Percentiles rank a stretch among this genome's conserved stretches.
Evolutionary conservation across 2,329 filamentous ascomycete genomes (phyloP).

Genomic region (Claviceps sp.): DNA sequence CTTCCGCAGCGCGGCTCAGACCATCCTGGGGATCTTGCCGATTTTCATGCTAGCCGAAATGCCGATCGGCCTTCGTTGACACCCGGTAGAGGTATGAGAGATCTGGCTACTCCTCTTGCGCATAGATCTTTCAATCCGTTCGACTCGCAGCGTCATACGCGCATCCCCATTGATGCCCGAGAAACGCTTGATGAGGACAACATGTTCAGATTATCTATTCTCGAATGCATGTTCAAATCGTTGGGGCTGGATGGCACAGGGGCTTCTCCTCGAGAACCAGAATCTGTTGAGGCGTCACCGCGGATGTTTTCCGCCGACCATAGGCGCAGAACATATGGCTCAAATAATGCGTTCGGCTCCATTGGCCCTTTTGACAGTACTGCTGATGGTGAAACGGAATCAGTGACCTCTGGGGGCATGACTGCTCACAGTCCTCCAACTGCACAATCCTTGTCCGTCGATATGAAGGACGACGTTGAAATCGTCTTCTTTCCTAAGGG

Average conservation of each 20-base stretch:
- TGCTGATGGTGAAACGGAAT: constrained; percentile 75
- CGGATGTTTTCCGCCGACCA: constrained; percentile 74
- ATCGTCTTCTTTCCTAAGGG: constrained; percentile 96
- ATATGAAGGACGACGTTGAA: constrained; percentile 83
- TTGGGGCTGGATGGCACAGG: constrained; percentile 66
- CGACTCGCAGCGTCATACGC: constrained; percentile 33
- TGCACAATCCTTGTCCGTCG: constrained; percentile 53
- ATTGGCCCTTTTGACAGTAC: constrained; percentile 70
- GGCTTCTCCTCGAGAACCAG: constrained; percentile 49
- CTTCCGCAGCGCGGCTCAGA: constrained; percentile 32
- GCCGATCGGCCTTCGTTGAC: constrained; percentile 29
- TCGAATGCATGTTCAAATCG: constrained; percentile 92
- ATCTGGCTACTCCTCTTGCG: constrained; percentile 31
- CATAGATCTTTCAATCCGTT: constrained; percentile 44
- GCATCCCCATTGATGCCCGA: constrained; percentile 49
- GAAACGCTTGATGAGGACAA: constrained; percentile 81
- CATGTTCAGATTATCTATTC: constrained; percentile 75
- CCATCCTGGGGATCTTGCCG: constrained; percentile 67
- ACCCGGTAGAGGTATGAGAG: constrained; percentile 13
- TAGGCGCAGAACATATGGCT: constrained; percentile 56
- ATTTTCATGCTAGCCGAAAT: constrained; percentile 56
- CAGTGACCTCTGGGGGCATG: constrained; percentile 58
- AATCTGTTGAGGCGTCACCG: constrained; percentile 76
- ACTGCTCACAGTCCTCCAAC: constrained; percentile 49
- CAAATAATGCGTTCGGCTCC: constrained; percentile 68